Evolutionary conservation across 306 rosid species (phyloP), one percentile per base, ranked within the genome.

Genomic region (Cicer bijugum): DNA sequence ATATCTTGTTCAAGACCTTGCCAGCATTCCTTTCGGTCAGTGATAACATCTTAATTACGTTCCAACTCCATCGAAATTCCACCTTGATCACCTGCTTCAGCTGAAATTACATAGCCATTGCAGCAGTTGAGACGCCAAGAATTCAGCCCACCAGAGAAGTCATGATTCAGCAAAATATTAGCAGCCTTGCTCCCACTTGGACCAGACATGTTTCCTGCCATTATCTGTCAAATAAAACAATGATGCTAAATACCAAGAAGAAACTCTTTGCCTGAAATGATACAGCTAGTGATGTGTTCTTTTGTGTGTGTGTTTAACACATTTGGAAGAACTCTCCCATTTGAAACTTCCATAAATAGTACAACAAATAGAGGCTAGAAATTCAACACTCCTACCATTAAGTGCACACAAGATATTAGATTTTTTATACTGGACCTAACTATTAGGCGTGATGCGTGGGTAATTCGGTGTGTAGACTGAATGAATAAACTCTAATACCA

Each of bases 1-100:
- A 95, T 90, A 47, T 91, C 96, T 84, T 91, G 99, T 84, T 88
- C 99, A 67, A 87, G 86, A 37, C 99, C 99, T 79, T 95, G 99
- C 99, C 99, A 95, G 78, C 90, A 74, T 84, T 91, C 96, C 19
- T 80, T 86, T 19, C 97, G 88, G 58, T 90, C 63, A 0, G 86
- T 78, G 19, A 89, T 91, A 80, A 91, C 93, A 40, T 85, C 97
- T 78, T 85, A 85, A 47, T 77, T 86, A 20, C 77, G 75, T 19
- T 50, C 70, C 2, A 64, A 69, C 48, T 51, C 78, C 55, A 55
- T 65, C 12, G 78, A 71, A 40, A 40, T 19, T 56, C 75, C 89
- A 43, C 81, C 77, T 38, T 59, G 79, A 84, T 78, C 23, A 38
- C 78, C 85, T 33, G 87, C 69, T 68, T 79, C 67, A 4, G 84